Conservation (phyloP, 495 filamentous ascomycete genomes). For the Aspergillus nidulans region DNA sequence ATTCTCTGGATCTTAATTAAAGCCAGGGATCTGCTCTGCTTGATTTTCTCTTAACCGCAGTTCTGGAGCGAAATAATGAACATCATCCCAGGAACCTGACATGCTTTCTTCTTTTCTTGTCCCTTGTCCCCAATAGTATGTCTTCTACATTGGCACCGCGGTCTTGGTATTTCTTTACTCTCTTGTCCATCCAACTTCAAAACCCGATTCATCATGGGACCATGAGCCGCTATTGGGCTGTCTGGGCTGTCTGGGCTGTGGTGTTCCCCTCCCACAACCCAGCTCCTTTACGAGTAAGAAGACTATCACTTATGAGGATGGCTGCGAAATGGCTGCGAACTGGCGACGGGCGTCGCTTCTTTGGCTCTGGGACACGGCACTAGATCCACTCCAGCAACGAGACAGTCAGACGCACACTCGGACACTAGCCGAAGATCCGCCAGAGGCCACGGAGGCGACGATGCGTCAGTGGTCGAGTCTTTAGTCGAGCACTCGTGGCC, state of each 20-base stretch:
- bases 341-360: not conserved
- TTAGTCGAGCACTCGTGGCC: not conserved
- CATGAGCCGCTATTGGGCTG: not conserved
- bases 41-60: slow-evolving; percentile 10
- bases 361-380: slow-evolving; percentile 18
- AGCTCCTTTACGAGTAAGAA: not conserved
- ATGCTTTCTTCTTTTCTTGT: slow-evolving; percentile 10
- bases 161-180: slow-evolving; percentile 9
- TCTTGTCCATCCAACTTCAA: not conserved
- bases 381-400: slow-evolving; percentile 17
- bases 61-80: slow-evolving; percentile 1
- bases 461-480: not conserved
- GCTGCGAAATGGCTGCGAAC: not conserved
- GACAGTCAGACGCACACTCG: slow-evolving; percentile 8
- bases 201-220: slow-evolving; percentile 1
- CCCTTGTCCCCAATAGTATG: slow-evolving; percentile 12
- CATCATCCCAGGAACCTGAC: not conserved
- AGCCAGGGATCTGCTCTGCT: slow-evolving; percentile 10
- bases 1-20: slow-evolving; percentile 5
- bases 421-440: slow-evolving; percentile 21
- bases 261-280: not conserved
- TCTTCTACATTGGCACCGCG: slow-evolving; percentile 7
- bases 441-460: slow-evolving; percentile 6
- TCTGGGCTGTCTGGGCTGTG: too few species aligned
- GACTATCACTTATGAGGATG: not conserved